A percentile compares a stretch with the other conserved stretches of the same genome.
phyloP scores from a whole-genome alignment of 2,329 filamentous ascomycete species.

The Aureobasidium sp. region DNA sequence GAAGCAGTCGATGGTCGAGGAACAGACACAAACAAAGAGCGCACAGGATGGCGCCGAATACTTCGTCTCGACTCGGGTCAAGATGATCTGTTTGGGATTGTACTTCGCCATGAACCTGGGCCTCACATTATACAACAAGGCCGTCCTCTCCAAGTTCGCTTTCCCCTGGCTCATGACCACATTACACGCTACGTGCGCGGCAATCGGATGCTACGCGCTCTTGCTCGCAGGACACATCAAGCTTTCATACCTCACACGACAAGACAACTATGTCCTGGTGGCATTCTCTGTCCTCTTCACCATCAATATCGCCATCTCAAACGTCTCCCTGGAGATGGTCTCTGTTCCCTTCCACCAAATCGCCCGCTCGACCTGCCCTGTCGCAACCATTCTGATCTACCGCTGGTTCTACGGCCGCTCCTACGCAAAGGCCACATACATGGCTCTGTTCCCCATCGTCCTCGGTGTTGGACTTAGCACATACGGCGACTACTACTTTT shows the following conservation, averaged over 20 bases:
- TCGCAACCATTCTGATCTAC: constrained; percentile 58
- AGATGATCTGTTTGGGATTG: constrained; percentile 15
- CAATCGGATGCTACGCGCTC: constrained; percentile 49
- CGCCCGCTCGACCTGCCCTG: constrained; percentile 54
- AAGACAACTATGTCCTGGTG: constrained; percentile 50
- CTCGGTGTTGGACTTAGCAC: constrained; percentile 54
- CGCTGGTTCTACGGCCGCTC: constrained; percentile 48
- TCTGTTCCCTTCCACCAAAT: constrained; percentile 62
- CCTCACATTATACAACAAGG: constrained; percentile 54
- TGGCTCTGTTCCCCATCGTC: constrained; percentile 55
- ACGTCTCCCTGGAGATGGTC: constrained; percentile 54
- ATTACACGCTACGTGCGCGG: constrained; percentile 52
- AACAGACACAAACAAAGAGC: constrained; percentile 4
- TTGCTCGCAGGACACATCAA: constrained; percentile 44
- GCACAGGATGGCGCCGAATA: constrained; percentile 15
- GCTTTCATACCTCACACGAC: constrained; percentile 45
- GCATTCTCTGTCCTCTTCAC: constrained; percentile 57
- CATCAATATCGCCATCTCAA: constrained; percentile 58
- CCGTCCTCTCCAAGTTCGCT: constrained; percentile 46
- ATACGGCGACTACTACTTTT: constrained; percentile 57
- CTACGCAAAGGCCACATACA: constrained; percentile 51
- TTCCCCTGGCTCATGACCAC: constrained; percentile 57
- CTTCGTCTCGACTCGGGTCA: constrained; percentile 13
- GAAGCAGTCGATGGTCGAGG: neutral
- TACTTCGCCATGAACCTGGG: constrained; percentile 47